A percentile compares a stretch with the other conserved stretches of the same genome.
phyloP scores from a whole-genome alignment of 768 basidiomycete genomes.

The Pleurotus citrinopileatus region DNA sequence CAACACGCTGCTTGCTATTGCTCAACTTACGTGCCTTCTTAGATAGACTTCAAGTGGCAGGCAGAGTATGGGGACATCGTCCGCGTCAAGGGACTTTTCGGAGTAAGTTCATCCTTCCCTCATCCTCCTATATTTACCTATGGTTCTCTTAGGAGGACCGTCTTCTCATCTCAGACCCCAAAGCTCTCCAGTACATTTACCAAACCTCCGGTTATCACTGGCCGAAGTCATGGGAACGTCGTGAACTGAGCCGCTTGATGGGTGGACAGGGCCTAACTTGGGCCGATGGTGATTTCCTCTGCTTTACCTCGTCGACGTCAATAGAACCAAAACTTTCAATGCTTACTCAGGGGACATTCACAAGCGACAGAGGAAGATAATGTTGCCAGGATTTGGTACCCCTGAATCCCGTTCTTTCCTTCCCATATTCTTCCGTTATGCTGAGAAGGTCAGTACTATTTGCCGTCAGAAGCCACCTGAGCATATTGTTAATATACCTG shows the following conservation, averaged over 20 bases:
- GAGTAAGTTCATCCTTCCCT: constrained; percentile 11
- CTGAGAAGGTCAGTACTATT: constrained; percentile 6
- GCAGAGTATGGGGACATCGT: constrained; percentile 26
- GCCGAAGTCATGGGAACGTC: constrained; percentile 23
- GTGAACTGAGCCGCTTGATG: constrained; percentile 18
- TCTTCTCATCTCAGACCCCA: constrained; percentile 32
- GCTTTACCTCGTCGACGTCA: neutral
- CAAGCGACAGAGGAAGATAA: constrained; percentile 7
- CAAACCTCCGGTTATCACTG: constrained; percentile 27
- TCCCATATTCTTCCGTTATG: constrained; percentile 24
- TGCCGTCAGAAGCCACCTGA: neutral
- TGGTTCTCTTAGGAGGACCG: constrained; percentile 29
- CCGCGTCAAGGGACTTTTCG: constrained; percentile 19
- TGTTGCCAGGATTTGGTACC: neutral
- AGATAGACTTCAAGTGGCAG: constrained; percentile 29
- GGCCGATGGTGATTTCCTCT: constrained; percentile 1
- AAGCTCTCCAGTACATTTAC: constrained; percentile 31
- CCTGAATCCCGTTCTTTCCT: constrained; percentile 28
- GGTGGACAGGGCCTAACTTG: constrained; percentile 6
- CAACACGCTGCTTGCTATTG: no score
- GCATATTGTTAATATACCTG: constrained; percentile 6
- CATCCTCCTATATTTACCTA: neutral
- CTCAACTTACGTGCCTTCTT: constrained; percentile 11
- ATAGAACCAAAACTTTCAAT: neutral
- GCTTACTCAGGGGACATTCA: constrained; percentile 2